Conservation (phyloP, 2,329 filamentous ascomycete species). For the Amauroascus niger region DNA sequence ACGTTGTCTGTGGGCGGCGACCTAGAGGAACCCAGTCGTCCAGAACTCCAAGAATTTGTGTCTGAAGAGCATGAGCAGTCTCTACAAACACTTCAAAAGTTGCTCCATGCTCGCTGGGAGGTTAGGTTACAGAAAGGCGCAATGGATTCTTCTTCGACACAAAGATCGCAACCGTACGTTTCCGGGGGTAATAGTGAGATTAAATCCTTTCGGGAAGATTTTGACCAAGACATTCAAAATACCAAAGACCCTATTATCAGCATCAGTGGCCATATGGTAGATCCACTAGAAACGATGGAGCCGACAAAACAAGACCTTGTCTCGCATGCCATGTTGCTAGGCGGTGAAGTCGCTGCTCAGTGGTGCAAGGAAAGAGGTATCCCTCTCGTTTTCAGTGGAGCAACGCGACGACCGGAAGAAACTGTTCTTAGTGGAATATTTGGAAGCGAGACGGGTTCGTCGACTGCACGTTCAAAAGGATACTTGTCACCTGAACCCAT, state of each 20-base stretch:
- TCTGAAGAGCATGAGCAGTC: conserved; percentile 28
- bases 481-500: conserved; percentile 41
- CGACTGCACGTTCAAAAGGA: conserved; percentile 25
- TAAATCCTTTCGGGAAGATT: conserved; percentile 25
- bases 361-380: conserved; percentile 47
- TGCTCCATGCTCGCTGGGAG: conserved; percentile 33
- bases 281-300: conserved; percentile 33
- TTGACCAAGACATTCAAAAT: conserved; percentile 20
- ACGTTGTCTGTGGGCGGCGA: conserved; percentile 28
- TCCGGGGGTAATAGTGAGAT: conserved; percentile 20
- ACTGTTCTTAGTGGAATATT: conserved; percentile 4
- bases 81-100: conserved; percentile 29
- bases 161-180: conserved; percentile 18
- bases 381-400: conserved; percentile 43
- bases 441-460: conserved; percentile 28
- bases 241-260: conserved; percentile 38
- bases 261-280: conserved; percentile 22
- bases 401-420: conserved; percentile 25
- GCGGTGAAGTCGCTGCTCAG: conserved; percentile 41
- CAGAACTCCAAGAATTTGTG: conserved; percentile 23
- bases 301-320: conserved; percentile 34
- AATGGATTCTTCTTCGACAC: conserved; percentile 26
- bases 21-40: conserved; percentile 18
- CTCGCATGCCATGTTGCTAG: conserved; percentile 48
- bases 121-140: conserved; percentile 33